Conservation (phyloP, 2,329 filamentous ascomycete species). For the Paraphaeosphaeria sporulosa region DNA sequence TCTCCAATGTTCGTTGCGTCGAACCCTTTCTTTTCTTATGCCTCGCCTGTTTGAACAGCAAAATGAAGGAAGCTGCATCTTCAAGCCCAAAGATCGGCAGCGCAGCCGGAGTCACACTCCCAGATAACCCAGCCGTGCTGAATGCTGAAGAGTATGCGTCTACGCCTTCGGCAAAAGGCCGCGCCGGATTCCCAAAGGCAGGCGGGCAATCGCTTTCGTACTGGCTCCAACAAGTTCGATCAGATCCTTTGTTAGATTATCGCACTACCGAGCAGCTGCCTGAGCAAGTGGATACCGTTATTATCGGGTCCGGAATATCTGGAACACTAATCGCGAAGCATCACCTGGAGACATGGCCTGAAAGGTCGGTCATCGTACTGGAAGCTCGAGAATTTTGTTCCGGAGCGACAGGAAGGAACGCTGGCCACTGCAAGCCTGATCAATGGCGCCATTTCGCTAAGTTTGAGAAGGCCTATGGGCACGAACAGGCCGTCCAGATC, state of each 20-base stretch:
- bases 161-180: constrained; percentile 9
- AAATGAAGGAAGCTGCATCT: constrained; percentile 21
- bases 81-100: constrained; percentile 12
- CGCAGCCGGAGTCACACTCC: constrained; percentile 17
- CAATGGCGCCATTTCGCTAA: constrained; percentile 37
- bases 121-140: constrained; percentile 21
- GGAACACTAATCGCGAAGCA: constrained; percentile 31
- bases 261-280: constrained; percentile 42
- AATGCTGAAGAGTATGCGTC: constrained; percentile 21
- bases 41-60: neutral
- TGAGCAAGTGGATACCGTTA: constrained; percentile 38
- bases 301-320: constrained; percentile 45
- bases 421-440: constrained; percentile 37
- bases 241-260: constrained; percentile 34
- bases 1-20: neutral
- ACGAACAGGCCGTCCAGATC: constrained; percentile 36
- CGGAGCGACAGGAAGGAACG: constrained; percentile 39
- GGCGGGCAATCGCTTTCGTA: constrained; percentile 35
- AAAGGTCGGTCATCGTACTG: constrained; percentile 27
- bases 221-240: constrained; percentile 39
- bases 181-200: constrained; percentile 35
- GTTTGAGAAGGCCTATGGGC: constrained; percentile 35
- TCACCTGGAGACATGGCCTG: constrained; percentile 29
- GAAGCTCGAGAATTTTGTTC: constrained; percentile 42
- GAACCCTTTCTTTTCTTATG: neutral